Percentiles rank a stretch among this genome's conserved stretches.
Conservation (phyloP, 148 eudicot species). For the Persicaria tinctoria region DNA sequence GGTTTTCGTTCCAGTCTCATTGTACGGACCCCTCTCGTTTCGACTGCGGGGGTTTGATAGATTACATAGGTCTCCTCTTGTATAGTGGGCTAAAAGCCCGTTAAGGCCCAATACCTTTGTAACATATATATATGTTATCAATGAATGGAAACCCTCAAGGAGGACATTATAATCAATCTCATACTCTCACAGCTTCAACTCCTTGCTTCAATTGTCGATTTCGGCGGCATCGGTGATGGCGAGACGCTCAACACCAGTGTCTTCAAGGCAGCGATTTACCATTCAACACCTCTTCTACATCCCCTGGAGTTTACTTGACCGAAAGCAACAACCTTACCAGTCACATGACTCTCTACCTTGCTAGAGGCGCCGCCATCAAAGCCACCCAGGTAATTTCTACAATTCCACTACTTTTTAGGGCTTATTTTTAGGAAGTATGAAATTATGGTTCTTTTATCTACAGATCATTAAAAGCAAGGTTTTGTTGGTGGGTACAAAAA, state of each 20-base stretch:
- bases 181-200: too few relatives aligned
- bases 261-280: conserved; percentile 35
- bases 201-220: conserved; percentile 50
- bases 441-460: conserved; percentile 3
- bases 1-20: too few relatives aligned
- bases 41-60: too few relatives aligned
- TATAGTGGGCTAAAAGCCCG: too few relatives aligned
- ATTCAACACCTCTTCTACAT: conserved; percentile 49
- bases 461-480: conserved; percentile 88
- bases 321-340: conserved; percentile 75
- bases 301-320: conserved; percentile 26
- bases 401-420: background rate
- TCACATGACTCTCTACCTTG: conserved; percentile 85
- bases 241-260: conserved; percentile 36
- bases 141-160: too few relatives aligned
- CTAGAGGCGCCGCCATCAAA: conserved; percentile 74
- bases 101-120: too few relatives aligned
- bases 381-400: conserved; percentile 62
- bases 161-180: too few relatives aligned
- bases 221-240: conserved; percentile 86
- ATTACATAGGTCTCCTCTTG: too few relatives aligned
- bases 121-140: too few relatives aligned
- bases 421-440: too few relatives aligned
- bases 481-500: conserved; percentile 77
- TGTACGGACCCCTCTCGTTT: too few relatives aligned